Evolutionary conservation across 2,329 filamentous ascomycete species (phyloP).

Genomic region (Sporothrix variecibatus): DNA sequence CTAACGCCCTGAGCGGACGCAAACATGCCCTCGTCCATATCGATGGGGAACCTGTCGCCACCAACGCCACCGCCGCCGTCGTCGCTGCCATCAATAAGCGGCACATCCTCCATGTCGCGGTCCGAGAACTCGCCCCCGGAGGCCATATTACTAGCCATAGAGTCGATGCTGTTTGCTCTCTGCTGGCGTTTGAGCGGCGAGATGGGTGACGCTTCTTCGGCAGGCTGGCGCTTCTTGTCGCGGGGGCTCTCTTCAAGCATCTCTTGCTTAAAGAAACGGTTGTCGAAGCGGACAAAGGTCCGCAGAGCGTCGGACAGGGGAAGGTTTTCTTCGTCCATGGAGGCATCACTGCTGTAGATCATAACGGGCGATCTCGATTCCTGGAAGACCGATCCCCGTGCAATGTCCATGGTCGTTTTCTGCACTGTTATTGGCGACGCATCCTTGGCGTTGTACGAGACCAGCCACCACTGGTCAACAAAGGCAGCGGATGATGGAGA

Average conservation of each 20-base stretch:
- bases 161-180: slow-evolving; percentile 48
- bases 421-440: slow-evolving; percentile 31
- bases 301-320: slow-evolving; percentile 36
- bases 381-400: slow-evolving; percentile 30
- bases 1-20: neutral
- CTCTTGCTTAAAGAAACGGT: slow-evolving; percentile 41
- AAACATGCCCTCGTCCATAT: neutral
- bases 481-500: slow-evolving; percentile 60
- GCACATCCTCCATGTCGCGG: slow-evolving; percentile 30
- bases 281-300: slow-evolving; percentile 41
- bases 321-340: slow-evolving; percentile 32
- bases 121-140: slow-evolving; percentile 44
- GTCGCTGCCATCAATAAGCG: slow-evolving; percentile 9
- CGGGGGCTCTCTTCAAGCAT: slow-evolving; percentile 26
- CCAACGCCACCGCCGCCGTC: neutral
- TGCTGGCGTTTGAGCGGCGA: slow-evolving; percentile 52
- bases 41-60: slow-evolving; percentile 1
- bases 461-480: slow-evolving; percentile 38
- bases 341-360: slow-evolving; percentile 39
- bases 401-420: slow-evolving; percentile 31
- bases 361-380: slow-evolving; percentile 33
- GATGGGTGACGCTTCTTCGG: slow-evolving; percentile 29
- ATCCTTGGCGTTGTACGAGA: slow-evolving; percentile 31
- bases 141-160: slow-evolving; percentile 50
- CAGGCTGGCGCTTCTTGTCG: slow-evolving; percentile 35